Evolutionary conservation across 768 basidiomycete genomes (phyloP), one percentile per base, ranked within the genome.

Genomic region (Pluteus cervinus): DNA sequence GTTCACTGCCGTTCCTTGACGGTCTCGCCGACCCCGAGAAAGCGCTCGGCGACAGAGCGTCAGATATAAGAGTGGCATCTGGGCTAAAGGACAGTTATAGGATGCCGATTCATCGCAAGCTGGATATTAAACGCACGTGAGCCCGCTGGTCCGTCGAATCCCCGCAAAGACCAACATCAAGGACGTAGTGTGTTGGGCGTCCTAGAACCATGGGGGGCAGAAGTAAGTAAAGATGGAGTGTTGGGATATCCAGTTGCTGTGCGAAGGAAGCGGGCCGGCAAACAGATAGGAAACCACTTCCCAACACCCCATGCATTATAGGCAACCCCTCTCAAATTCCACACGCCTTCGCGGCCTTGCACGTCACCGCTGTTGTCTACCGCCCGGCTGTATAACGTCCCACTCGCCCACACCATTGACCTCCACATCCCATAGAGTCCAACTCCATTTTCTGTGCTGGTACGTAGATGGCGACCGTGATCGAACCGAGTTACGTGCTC

Each of bases 91-190:
- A n/a, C 30, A 31, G 17, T 41, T 5, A 36, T 34, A 43, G 34
- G n/a, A 30, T 28, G 33, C 32, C 43, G 36, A 26, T 32, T 24
- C 18, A 29, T 18, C 24, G 29, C 10, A 14, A 29, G 10, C 9
- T 25, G 24, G 39, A 35, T 32, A n/a, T 33, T 17, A 14, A 22
- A 81, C 91, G 60, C 55, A 96, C 93, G 74, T 62, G 64, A 90
- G 91, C 24, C 93, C 93, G 42, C 84, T 93, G 12, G 90, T 83
- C 42, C 88, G 79, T 56, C 81, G 81, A 42, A 98, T 81, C 21
- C 94, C 94, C 25, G 94, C 94, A 26, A 93, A 61, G 5, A 97
- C 74, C 75, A 10, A 83, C 86, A 54, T 97, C 94, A 31, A 86
- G 62, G 17, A 85, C 74, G 50, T 86, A 91, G 58, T 94, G 92